A percentile compares a stretch with the other conserved stretches of the same genome.
Evolutionary conservation across 2,329 filamentous ascomycete species (phyloP).

Genomic region (Hypomyces rosellus): DNA sequence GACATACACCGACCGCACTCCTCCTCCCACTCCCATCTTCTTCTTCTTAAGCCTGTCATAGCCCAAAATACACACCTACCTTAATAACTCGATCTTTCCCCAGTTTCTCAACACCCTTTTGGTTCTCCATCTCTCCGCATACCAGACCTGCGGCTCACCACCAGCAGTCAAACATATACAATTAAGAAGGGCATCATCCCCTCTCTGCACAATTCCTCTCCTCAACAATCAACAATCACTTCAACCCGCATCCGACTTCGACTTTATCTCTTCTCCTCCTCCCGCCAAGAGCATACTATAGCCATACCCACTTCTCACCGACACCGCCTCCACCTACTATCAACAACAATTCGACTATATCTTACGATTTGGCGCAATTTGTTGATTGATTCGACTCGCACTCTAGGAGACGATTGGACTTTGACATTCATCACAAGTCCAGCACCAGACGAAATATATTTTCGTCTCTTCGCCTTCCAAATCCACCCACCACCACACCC

Average conservation of each 20-base stretch:
- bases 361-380: slow-evolving; percentile 2
- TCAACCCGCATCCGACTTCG: slow-evolving; percentile 5
- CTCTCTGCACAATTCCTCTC: slow-evolving; percentile 1
- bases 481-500: slow-evolving; percentile 12
- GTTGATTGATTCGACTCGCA: slow-evolving; percentile 8
- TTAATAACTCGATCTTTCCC: slow-evolving; percentile 15
- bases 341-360: neutral
- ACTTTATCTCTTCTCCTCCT: neutral
- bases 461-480: neutral
- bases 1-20: slow-evolving; percentile 4
- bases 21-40: slow-evolving; percentile 5
- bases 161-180: slow-evolving; percentile 5
- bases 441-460: neutral
- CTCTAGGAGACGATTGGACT: slow-evolving; percentile 12
- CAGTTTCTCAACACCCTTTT: slow-evolving; percentile 12
- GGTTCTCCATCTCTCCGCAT: slow-evolving; percentile 14
- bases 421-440: slow-evolving; percentile 3
- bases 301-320: neutral
- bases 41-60: slow-evolving; percentile 10
- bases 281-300: too few species aligned
- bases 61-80: slow-evolving; percentile 9
- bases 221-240: neutral
- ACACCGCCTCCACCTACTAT: neutral
- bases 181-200: slow-evolving; percentile 2
- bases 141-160: slow-evolving; percentile 1